Evolutionary conservation across 2,329 filamentous ascomycete species (phyloP).

Genomic region (Clarireedia sp.): DNA sequence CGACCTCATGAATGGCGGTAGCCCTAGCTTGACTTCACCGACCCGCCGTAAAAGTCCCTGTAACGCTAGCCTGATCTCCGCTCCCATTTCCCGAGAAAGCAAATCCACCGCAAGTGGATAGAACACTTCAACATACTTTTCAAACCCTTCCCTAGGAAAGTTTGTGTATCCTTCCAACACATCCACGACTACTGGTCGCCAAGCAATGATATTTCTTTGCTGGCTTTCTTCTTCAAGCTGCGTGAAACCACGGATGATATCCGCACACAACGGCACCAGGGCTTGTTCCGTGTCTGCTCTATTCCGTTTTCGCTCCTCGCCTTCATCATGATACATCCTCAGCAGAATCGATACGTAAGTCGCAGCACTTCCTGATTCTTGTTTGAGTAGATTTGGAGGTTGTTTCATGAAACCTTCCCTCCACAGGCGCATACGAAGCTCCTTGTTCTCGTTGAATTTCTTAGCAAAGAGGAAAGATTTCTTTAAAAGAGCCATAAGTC

Average conservation of each 20-base stretch:
- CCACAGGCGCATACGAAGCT: slow-evolving; percentile 89
- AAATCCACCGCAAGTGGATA: slow-evolving; percentile 82
- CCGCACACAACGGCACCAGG: slow-evolving; percentile 86
- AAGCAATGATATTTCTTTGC: slow-evolving; percentile 92
- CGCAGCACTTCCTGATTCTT: slow-evolving; percentile 85
- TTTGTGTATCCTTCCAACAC: slow-evolving; percentile 87
- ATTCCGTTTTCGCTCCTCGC: slow-evolving; percentile 71
- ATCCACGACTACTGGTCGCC: slow-evolving; percentile 94
- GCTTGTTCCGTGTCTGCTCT: slow-evolving; percentile 82
- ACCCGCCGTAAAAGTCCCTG: slow-evolving; percentile 72
- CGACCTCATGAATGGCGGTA: slow-evolving; percentile 16
- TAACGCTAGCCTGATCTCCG: slow-evolving; percentile 70
- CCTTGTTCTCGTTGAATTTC: slow-evolving; percentile 96
- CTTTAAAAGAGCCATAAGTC: slow-evolving; percentile 89
- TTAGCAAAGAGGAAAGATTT: slow-evolving; percentile 95
- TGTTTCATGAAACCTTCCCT: slow-evolving; percentile 99
- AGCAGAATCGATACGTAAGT: slow-evolving; percentile 96
- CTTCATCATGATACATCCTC: slow-evolving; percentile 91
- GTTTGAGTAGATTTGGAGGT: slow-evolving; percentile 92
- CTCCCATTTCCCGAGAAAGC: slow-evolving; percentile 70
- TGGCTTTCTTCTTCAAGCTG: slow-evolving; percentile 90
- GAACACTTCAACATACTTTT: slow-evolving; percentile 70
- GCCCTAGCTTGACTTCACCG: slow-evolving; percentile 63
- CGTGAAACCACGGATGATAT: slow-evolving; percentile 83
- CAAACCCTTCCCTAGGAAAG: slow-evolving; percentile 75